Evolutionary conservation across 2,329 filamentous ascomycete genomes (phyloP), one percentile per base, ranked within the genome.

Genomic region (Penicillium sp.): DNA sequence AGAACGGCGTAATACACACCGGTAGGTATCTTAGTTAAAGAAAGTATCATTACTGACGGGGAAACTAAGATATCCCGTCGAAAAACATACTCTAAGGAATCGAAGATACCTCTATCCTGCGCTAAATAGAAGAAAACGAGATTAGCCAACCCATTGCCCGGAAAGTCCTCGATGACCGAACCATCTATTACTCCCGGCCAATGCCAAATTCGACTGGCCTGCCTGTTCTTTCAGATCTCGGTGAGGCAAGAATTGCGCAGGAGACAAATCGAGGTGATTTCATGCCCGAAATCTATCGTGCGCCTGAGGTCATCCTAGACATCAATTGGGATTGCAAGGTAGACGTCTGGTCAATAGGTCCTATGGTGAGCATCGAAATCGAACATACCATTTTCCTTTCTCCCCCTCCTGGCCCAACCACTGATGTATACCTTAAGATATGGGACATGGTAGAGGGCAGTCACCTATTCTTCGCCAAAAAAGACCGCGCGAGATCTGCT

Each of bases 261-360:
- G 45, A 58, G 19, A 59, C 54, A 8, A 61, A 70, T 21, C 61
- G 21, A 17, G 68, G 67, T 17, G 67, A 72, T 60, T 70, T 71
- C 30, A 70, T 70, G 69, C 72, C 73, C 4, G 64, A 67, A 6
- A 60, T 73, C 11, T 75, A 75, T 60, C 62, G 71, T 9, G 70
- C 73, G 8, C 74, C 73, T 7, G 73, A 75, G 59, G 67, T 74
- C 6, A 70, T 74, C n/a, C 30, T 73, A n/a, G 67, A 66, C 1
- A 75, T 74, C 68, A 61, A 66, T 8, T 76, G 70, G 73, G 68
- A 70, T 46, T 61, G 31, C 5, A 71, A 69, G 46, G 68, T 74
- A 41, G 73, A 76, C 62, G 70, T 76, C 19, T 76, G 73, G 74
- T 71, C 67, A 31, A 61, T 74, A 26, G 73, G 68, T 9, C 60